Evolutionary conservation across 208 protist genomes (phyloP).

Genomic region (Novymonas esmeraldas): DNA sequence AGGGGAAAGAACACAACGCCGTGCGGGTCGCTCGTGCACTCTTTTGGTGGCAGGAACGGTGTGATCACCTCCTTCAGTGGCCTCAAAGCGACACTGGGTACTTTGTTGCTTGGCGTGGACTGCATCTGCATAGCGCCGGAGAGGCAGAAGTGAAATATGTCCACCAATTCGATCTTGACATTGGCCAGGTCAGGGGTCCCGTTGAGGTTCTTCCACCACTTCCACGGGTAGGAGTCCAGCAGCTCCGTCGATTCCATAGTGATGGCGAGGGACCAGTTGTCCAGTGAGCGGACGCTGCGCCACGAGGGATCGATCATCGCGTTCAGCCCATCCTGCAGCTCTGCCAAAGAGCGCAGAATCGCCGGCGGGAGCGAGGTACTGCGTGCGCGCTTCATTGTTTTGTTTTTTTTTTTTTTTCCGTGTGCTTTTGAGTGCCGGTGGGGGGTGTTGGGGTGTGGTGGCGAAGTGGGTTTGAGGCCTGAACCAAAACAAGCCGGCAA

Average conservation of each 20-base stretch:
- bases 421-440: neutral
- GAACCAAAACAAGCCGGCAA: no score
- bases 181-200: slow-evolving; percentile 78
- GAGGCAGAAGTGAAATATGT: slow-evolving; percentile 92
- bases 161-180: slow-evolving; percentile 90
- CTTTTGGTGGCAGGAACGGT: slow-evolving; percentile 19
- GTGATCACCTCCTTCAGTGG: slow-evolving; percentile 38
- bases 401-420: slow-evolving; percentile 1
- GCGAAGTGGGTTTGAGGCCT: no score
- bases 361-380: slow-evolving; percentile 27
- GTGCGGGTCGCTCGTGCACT: slow-evolving; percentile 32
- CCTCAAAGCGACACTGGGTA: slow-evolving; percentile 29
- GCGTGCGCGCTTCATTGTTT: slow-evolving; percentile 54
- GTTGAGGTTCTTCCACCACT: slow-evolving; percentile 94
- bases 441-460: neutral
- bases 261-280: slow-evolving; percentile 91
- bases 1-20: slow-evolving; percentile 76
- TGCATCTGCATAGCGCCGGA: slow-evolving; percentile 83
- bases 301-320: slow-evolving; percentile 74
- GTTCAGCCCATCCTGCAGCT: slow-evolving; percentile 90
- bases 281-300: slow-evolving; percentile 57
- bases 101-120: slow-evolving; percentile 17
- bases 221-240: slow-evolving; percentile 93
- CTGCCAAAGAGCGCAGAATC: slow-evolving; percentile 62
- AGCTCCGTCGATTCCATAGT: slow-evolving; percentile 89